A percentile compares a stretch with the other conserved stretches of the same genome.
phyloP scores from a whole-genome alignment of 352 stramenopile genomes.

The Phytopythium kandeliae region DNA sequence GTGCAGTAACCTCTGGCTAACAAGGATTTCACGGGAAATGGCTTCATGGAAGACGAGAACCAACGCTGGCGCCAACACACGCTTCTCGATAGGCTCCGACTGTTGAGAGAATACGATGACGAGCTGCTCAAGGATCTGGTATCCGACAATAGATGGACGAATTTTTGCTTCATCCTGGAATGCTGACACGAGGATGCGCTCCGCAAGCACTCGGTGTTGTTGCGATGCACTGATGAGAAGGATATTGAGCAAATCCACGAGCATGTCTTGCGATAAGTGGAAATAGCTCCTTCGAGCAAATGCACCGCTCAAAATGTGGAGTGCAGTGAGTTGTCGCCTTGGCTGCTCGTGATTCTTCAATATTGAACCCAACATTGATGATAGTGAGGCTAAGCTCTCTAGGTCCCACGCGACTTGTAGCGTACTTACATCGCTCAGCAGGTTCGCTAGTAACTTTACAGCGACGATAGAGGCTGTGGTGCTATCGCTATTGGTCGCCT shows the following conservation, averaged over 20 bases:
- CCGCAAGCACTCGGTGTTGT: constrained; percentile 28
- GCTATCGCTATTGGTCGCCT: background rate
- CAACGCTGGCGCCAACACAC: constrained; percentile 28
- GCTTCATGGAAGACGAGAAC: constrained; percentile 52
- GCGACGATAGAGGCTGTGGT: constrained; percentile 8
- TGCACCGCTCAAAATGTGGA: constrained; percentile 34
- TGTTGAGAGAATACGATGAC: constrained; percentile 61
- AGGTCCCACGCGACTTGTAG: constrained; percentile 17
- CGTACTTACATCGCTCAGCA: constrained; percentile 23
- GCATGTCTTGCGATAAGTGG: constrained; percentile 37
- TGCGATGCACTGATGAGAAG: constrained; percentile 44
- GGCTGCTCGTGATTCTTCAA: constrained; percentile 32
- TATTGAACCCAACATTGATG: constrained; percentile 18
- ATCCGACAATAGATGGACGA: constrained; percentile 37
- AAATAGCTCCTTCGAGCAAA: constrained; percentile 36
- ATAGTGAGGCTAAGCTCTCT: constrained; percentile 16
- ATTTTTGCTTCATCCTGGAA: constrained; percentile 38
- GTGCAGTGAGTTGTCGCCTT: constrained; percentile 35
- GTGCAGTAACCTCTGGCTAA: constrained; percentile 50
- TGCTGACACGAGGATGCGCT: constrained; percentile 43
- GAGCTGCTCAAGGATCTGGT: constrained; percentile 60
- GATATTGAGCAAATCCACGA: constrained; percentile 58
- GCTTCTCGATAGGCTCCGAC: constrained; percentile 14
- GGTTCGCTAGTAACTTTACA: constrained; percentile 44
- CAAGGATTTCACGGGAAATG: constrained; percentile 28